Conservation (phyloP, 1,284 basidiomycete genomes). For the Volvariella volvacea region DNA sequence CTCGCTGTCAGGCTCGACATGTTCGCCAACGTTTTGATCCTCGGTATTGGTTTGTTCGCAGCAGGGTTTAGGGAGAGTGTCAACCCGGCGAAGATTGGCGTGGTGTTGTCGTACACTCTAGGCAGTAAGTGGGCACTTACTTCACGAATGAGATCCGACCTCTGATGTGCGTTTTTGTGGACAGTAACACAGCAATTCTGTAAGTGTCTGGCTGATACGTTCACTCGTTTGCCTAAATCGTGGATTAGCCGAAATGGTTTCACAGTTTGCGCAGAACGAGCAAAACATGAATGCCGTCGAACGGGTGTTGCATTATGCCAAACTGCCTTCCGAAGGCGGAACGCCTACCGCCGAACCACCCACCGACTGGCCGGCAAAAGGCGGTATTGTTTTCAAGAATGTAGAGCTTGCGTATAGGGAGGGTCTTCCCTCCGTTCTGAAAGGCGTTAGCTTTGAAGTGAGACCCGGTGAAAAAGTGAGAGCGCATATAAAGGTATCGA, state of each 20-base stretch:
- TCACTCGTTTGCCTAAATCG: too few species aligned
- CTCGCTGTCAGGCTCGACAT: slow-evolving; percentile 55
- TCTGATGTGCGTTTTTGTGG: slow-evolving; percentile 2
- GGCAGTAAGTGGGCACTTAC: slow-evolving; percentile 38
- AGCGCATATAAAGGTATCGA: neutral
- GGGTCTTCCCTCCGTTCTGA: slow-evolving; percentile 69
- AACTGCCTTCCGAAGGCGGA: slow-evolving; percentile 44
- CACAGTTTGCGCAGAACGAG: slow-evolving; percentile 53
- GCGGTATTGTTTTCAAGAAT: slow-evolving; percentile 55
- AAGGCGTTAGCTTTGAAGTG: slow-evolving; percentile 57
- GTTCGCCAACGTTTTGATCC: slow-evolving; percentile 67
- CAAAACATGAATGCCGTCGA: slow-evolving; percentile 74
- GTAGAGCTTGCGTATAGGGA: slow-evolving; percentile 64
- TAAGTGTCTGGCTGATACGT: slow-evolving; percentile 23
- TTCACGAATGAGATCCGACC: neutral
- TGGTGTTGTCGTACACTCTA: slow-evolving; percentile 59
- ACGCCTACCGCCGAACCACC: slow-evolving; percentile 44
- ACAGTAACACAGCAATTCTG: slow-evolving; percentile 52
- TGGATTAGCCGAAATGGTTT: slow-evolving; percentile 51
- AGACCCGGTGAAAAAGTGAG: slow-evolving; percentile 63
- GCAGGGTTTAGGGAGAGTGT: slow-evolving; percentile 47
- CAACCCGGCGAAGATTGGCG: slow-evolving; percentile 42
- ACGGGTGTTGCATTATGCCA: slow-evolving; percentile 52
- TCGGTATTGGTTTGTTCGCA: slow-evolving; percentile 67
- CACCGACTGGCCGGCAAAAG: slow-evolving; percentile 59